A percentile compares a stretch with the other conserved stretches of the same genome.
Conservation (phyloP, 2,329 filamentous ascomycete genomes). For the Aureobasidium mangrovei region DNA sequence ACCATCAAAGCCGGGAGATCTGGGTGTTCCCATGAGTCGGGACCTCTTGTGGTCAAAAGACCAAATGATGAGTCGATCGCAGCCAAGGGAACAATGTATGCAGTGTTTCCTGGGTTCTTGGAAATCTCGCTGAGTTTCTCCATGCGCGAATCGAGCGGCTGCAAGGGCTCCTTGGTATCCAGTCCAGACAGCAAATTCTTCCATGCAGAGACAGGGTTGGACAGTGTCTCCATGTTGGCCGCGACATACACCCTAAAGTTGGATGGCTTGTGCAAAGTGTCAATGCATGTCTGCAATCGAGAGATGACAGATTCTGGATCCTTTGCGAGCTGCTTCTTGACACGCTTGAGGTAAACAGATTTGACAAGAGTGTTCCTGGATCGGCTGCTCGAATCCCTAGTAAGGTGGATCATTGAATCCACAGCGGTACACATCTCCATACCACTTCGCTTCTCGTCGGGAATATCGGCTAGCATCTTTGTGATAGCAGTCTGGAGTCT, state of each 20-base stretch:
- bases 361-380: slow-evolving; percentile 78
- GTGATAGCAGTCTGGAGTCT: slow-evolving; percentile 55
- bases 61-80: slow-evolving; percentile 89
- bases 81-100: slow-evolving; percentile 79
- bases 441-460: slow-evolving; percentile 83
- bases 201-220: slow-evolving; percentile 72
- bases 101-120: slow-evolving; percentile 61
- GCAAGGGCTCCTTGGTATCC: slow-evolving; percentile 46
- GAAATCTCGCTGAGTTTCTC: slow-evolving; percentile 69
- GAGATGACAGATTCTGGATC: slow-evolving; percentile 66
- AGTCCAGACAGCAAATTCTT: slow-evolving; percentile 51
- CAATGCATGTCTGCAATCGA: slow-evolving; percentile 66
- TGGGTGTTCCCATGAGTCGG: slow-evolving; percentile 66
- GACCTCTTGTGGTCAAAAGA: slow-evolving; percentile 64
- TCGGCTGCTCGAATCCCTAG: slow-evolving; percentile 65
- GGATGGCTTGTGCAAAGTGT: slow-evolving; percentile 67
- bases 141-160: slow-evolving; percentile 61
- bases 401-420: slow-evolving; percentile 69
- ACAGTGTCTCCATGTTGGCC: slow-evolving; percentile 66
- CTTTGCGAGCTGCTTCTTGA: slow-evolving; percentile 70
- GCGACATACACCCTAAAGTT: slow-evolving; percentile 83
- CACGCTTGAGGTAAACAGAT: slow-evolving; percentile 74
- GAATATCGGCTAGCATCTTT: slow-evolving; percentile 84
- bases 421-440: slow-evolving; percentile 53
- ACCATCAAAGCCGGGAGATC: slow-evolving; percentile 77